Evolutionary conservation across 129 eudicot genomes (phyloP).

Genomic region (Silybum marianum): DNA sequence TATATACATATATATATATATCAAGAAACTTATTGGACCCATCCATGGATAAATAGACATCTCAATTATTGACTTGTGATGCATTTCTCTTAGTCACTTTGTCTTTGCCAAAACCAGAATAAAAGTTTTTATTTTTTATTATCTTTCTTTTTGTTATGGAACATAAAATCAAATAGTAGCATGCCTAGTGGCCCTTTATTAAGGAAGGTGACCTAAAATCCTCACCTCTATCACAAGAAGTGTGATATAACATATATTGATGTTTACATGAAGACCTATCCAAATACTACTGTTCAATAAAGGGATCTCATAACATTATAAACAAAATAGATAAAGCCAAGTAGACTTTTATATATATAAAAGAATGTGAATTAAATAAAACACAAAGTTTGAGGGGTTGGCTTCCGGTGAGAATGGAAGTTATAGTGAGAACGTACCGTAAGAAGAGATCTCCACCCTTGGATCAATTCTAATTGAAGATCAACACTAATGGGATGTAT

Average conservation of each 20-base stretch:
- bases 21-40: conserved; percentile 30
- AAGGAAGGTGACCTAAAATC: background rate
- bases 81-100: conserved; percentile 1
- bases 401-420: no score
- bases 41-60: conserved; percentile 19
- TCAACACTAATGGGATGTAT: no score
- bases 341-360: no score
- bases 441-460: no score
- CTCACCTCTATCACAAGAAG: background rate
- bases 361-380: background rate
- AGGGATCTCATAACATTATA: no score
- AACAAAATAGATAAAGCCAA: no score
- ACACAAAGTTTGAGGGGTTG: no score
- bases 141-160: background rate
- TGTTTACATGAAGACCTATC: background rate
- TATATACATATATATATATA: no score
- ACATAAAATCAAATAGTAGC: background rate
- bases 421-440: no score
- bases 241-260: background rate
- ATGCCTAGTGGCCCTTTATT: background rate
- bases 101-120: conserved; percentile 19
- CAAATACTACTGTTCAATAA: background rate
- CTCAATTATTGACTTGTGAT: conserved; percentile 16
- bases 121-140: background rate
- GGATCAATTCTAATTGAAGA: no score